Percentiles rank a stretch among this genome's conserved stretches.
Evolutionary conservation across 2,329 filamentous ascomycete genomes (phyloP).

Genomic region (Diaporthe ilicicola): DNA sequence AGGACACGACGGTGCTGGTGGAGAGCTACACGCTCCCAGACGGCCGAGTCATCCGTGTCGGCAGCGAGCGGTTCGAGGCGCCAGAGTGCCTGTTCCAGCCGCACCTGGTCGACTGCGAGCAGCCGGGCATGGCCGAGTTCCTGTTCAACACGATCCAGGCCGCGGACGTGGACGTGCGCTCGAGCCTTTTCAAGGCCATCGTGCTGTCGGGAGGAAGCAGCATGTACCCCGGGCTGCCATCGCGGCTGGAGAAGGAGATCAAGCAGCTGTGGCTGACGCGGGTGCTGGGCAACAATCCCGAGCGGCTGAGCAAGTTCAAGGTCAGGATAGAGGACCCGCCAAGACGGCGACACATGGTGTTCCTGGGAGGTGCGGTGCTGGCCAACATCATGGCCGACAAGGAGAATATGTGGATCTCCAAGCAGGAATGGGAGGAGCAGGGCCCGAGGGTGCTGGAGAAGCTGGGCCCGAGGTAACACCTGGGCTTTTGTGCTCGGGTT

Average conservation of each 20-base stretch:
- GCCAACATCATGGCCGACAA: slow-evolving; percentile 99
- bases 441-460: slow-evolving; percentile 87
- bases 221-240: slow-evolving; percentile 98
- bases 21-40: slow-evolving; percentile 98
- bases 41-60: slow-evolving; percentile 93
- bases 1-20: slow-evolving; percentile 96
- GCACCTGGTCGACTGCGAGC: slow-evolving; percentile 96
- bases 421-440: slow-evolving; percentile 96
- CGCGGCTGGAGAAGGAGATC: slow-evolving; percentile 94
- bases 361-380: slow-evolving; percentile 93
- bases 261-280: slow-evolving; percentile 98
- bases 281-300: slow-evolving; percentile 89
- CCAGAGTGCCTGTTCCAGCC: slow-evolving; percentile 99
- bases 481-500: slow-evolving; percentile 13
- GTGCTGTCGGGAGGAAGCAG: slow-evolving; percentile 95
- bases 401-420: slow-evolving; percentile 98
- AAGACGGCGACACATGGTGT: slow-evolving; percentile 98
- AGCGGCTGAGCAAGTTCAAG: slow-evolving; percentile 98
- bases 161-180: slow-evolving; percentile 93
- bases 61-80: slow-evolving; percentile 96
- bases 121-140: slow-evolving; percentile 95
- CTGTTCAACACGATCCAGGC: slow-evolving; percentile 98
- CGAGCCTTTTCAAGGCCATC: slow-evolving; percentile 95
- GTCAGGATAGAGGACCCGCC: slow-evolving; percentile 98
- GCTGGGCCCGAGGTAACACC: slow-evolving; percentile 80